A percentile compares a stretch with the other conserved stretches of the same genome.
Evolutionary conservation across 208 protist genomes (phyloP).

Genomic region (Trypanosoma vivax): DNA sequence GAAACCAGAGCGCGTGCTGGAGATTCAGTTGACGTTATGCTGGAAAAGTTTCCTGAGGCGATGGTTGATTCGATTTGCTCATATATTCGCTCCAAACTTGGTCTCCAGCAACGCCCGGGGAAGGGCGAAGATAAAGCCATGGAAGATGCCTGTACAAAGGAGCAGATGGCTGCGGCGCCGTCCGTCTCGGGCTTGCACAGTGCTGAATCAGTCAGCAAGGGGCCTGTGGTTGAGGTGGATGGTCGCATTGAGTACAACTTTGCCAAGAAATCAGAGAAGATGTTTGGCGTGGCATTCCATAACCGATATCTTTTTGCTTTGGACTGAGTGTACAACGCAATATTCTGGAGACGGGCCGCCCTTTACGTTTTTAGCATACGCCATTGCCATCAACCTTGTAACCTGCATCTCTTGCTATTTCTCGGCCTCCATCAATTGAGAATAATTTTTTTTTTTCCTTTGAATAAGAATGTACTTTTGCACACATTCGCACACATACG

Average conservation of each 20-base stretch:
- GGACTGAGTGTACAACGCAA: conserved; percentile 22
- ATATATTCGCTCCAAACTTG: conserved; percentile 73
- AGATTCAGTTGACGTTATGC: conserved; percentile 74
- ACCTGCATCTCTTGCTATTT: too few relatives aligned
- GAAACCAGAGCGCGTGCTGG: conserved; percentile 49
- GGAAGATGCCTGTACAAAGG: background rate
- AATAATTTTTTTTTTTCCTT: too few relatives aligned
- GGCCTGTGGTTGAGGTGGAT: conserved; percentile 6
- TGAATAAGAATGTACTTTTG: too few relatives aligned
- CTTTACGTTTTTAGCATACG: background rate
- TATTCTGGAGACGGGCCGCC: background rate
- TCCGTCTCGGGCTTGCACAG: background rate
- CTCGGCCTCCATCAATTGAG: too few relatives aligned
- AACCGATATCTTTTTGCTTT: conserved; percentile 89
- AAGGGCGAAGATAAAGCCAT: background rate
- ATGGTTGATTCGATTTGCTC: conserved; percentile 54
- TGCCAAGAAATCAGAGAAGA: conserved; percentile 61
- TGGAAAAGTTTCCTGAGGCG: conserved; percentile 69
- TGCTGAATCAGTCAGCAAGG: background rate
- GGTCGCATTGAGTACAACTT: conserved; percentile 66
- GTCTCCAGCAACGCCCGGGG: conserved; percentile 32
- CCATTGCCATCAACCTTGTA: background rate
- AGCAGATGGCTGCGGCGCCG: background rate
- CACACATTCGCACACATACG: too few relatives aligned
- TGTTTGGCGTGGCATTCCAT: conserved; percentile 83